These are phyloP conservation scores for Coniferiporia weirii DNA, from an alignment of 1,284 basidiomycete species.

Conservation along the genomic window DNA sequence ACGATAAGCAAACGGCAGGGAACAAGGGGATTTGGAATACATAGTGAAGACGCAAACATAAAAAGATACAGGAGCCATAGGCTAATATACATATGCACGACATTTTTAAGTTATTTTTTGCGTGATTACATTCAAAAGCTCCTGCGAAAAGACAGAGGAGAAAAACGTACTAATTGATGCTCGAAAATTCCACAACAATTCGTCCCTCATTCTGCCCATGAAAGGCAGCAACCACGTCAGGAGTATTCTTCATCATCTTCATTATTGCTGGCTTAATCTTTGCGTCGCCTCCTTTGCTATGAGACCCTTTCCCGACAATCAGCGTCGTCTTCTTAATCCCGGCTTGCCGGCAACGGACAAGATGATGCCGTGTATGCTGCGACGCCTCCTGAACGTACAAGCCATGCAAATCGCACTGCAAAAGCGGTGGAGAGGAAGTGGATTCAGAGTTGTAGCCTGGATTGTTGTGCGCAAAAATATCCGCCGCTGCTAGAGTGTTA, in stretches of 20 bases:
- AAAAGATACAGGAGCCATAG: no score
- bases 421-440: neutral
- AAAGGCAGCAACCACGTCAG: conserved; percentile 4
- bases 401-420: conserved; percentile 16
- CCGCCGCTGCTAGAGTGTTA: conserved; percentile 10
- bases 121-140: no score
- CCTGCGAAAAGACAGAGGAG: no score
- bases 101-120: no score
- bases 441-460: neutral
- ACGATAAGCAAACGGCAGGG: no score
- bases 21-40: no score
- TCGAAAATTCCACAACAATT: conserved; percentile 12
- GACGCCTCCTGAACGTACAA: conserved; percentile 17
- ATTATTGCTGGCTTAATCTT: conserved; percentile 17
- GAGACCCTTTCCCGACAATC: conserved; percentile 15
- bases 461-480: conserved; percentile 13
- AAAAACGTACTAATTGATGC: no score
- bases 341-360: conserved; percentile 6
- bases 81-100: no score
- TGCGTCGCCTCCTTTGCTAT: conserved; percentile 15
- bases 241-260: conserved; percentile 4
- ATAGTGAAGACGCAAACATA: no score
- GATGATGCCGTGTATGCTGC: conserved; percentile 8
- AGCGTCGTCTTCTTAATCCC: conserved; percentile 17
- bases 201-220: conserved; percentile 16